Percentiles rank a stretch among this genome's conserved stretches.
These are phyloP conservation scores for Lachancea lanzarotensis DNA, from an alignment of 805 yeast genomes.

Conservation along the genomic window DNA sequence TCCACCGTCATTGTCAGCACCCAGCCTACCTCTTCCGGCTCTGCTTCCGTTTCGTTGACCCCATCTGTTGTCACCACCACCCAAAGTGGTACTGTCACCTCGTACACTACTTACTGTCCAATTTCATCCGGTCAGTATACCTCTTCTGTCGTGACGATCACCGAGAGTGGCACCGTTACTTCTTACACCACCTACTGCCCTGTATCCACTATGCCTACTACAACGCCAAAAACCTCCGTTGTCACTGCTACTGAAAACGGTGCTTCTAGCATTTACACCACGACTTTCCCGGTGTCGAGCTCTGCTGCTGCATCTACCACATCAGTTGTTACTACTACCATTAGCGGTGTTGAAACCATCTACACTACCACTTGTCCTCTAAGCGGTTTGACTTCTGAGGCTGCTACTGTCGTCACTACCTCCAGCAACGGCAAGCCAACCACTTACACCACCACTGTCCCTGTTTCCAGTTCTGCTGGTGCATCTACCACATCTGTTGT, in stretches of 20 bases:
- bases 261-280: slow-evolving; percentile 14
- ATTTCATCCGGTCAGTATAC: slow-evolving; percentile 2
- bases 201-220: slow-evolving; percentile 2
- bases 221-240: slow-evolving; percentile 5
- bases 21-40: neutral
- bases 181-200: slow-evolving; percentile 17
- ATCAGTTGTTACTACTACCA: slow-evolving; percentile 4
- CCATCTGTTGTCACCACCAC: slow-evolving; percentile 7
- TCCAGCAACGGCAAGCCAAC: slow-evolving; percentile 11
- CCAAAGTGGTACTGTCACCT: slow-evolving; percentile 9
- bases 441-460: slow-evolving; percentile 12
- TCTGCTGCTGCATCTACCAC: neutral
- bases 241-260: slow-evolving; percentile 7
- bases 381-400: slow-evolving; percentile 5
- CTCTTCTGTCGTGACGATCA: slow-evolving; percentile 11
- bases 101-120: slow-evolving; percentile 15
- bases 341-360: slow-evolving; percentile 1
- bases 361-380: slow-evolving; percentile 3
- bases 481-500: slow-evolving; percentile 1
- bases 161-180: slow-evolving; percentile 13
- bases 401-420: slow-evolving; percentile 8
- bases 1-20: neutral
- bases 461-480: slow-evolving; percentile 3
- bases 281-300: slow-evolving; percentile 11
- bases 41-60: neutral